Evolutionary conservation across 1,284 basidiomycete genomes (phyloP), one percentile per base, ranked within the genome.

Genomic region (Cystobasidiaceae sp.): DNA sequence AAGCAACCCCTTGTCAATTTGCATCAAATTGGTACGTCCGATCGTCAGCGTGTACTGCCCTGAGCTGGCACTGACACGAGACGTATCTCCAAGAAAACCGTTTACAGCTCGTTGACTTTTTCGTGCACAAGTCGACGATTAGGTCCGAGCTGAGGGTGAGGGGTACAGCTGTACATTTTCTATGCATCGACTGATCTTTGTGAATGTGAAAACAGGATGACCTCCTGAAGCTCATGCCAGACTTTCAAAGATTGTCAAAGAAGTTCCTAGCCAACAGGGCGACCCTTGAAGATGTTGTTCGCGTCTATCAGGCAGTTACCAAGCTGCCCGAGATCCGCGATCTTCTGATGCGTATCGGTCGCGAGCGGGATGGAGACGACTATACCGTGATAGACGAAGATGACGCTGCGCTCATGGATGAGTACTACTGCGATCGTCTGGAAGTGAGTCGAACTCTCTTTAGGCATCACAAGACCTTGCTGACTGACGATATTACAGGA

Each of bases 1-100:
- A 97, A 97, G 77, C 96, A 98, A 77, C 96, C 96, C 1, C 80
- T 98, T 28, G 86, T 97, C 43, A 97, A 97, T 75, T 78, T 91
- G 21, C 93, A 97, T 72, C 88, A 93, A 73, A 98, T 98, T 69
- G 80, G 90, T 89, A 69, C 70, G 89, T 33, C n/a, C 45, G 49
- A 25, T 48, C 41, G 5, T 25, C 54, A 62, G 27, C 61, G 64
- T 30, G 15, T 59, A 21, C n/a, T 54, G 21, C 32, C 15, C 44
- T 8, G 23, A 51, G 6, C 6, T 13, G 13, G 21, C 19, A 19
- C 34, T 28, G 21, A n/a, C n/a, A 9, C 4, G 5, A 6, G n/a
- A 7, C 13, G 44, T 30, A 7, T n/a, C 3, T 25, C 15, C 27
- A 70, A 91, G 90, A 82, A 39, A 88, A 87, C 75, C 81, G 93